Base-by-base conservation (phyloP, 2,329 filamentous ascomycete species). In the Curvularia eragrostidis region DNA sequence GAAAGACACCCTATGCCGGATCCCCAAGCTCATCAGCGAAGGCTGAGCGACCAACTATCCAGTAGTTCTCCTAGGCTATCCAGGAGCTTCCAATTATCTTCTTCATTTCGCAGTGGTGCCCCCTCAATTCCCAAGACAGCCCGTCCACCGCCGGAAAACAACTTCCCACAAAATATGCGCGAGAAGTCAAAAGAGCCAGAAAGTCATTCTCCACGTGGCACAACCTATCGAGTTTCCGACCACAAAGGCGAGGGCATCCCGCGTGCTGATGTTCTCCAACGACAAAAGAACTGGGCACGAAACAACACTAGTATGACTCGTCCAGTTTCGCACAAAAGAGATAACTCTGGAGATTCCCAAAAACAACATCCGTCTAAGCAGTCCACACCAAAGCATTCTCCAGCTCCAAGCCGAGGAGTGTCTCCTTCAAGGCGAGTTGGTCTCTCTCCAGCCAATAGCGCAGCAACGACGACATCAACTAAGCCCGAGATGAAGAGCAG, bases 251-350 rank as follows among this genome's bases (percentile, higher is more conserved):
- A 62, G 36, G 68, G 59, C 13, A 30, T 64, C 6, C 71, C 72
- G 12, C 68, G 71, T 50, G 72, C 72, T 9, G 74, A 76, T 56
- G 66, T 75, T 2, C 34, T 71, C n/a, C 64, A 67, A 56, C 63
- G 72, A 28, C 71, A 75, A 48, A 69, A 66, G 28, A 36, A 63
- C 18, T 53, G 66, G 23, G 56, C 54, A 8, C 61, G 52, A 26
- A 61, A 43, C 38, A 63, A 46, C 39, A 15, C 54, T 15, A 54
- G 64, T 23, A 26, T 52, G 10, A 49, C 58, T 28, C 67, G 66
- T 26, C 53, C 65, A 3, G 57, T 21, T 18, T 34, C 61, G n/a
- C 70, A 74, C 52, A 60, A 61, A 44, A 62, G 64, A 59, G 66
- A 59, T 24, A 59, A 58, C 26, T 73, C 69, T 47, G 68, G 71